A percentile compares a stretch with the other conserved stretches of the same genome.
phyloP scores from a whole-genome alignment of 83 land plant species.

The Thuja plicata region DNA sequence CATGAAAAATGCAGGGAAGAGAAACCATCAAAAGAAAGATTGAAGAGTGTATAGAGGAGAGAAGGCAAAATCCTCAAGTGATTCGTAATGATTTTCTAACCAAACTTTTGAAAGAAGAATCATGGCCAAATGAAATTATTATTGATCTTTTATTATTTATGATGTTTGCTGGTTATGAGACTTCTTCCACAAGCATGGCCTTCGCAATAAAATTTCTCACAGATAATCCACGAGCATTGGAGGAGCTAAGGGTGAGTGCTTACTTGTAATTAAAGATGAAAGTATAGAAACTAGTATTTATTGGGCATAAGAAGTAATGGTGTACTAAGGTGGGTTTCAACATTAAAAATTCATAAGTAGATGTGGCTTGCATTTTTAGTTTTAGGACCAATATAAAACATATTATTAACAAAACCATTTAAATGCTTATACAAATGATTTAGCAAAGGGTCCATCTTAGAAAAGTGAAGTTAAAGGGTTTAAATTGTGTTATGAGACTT shows the following conservation, averaged over 20 bases:
- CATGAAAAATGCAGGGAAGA: neutral
- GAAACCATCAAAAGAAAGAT: neutral
- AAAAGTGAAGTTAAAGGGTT: too few species aligned
- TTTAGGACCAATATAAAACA: too few species aligned
- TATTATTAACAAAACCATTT: too few species aligned
- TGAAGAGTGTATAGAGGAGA: neutral
- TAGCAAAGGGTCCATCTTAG: too few species aligned
- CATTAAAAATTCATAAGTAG: too few species aligned
- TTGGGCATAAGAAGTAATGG: too few species aligned
- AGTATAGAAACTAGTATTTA: too few species aligned
- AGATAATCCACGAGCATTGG: neutral
- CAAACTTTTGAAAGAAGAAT: neutral
- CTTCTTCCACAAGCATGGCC: neutral
- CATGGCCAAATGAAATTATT: neutral
- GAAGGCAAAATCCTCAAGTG: neutral
- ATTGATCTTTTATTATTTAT: neutral
- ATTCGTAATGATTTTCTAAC: neutral
- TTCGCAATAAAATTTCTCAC: neutral
- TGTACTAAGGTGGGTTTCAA: too few species aligned
- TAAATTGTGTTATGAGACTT: too few species aligned
- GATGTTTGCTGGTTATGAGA: neutral
- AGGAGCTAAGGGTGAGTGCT: neutral
- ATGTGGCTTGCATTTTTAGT: too few species aligned
- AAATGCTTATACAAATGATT: too few species aligned
- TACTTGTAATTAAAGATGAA: neutral